Percentiles rank a stretch among this genome's conserved stretches.
Conservation (phyloP, 2,329 filamentous ascomycete species). For the Cladobotryum protrusum region DNA sequence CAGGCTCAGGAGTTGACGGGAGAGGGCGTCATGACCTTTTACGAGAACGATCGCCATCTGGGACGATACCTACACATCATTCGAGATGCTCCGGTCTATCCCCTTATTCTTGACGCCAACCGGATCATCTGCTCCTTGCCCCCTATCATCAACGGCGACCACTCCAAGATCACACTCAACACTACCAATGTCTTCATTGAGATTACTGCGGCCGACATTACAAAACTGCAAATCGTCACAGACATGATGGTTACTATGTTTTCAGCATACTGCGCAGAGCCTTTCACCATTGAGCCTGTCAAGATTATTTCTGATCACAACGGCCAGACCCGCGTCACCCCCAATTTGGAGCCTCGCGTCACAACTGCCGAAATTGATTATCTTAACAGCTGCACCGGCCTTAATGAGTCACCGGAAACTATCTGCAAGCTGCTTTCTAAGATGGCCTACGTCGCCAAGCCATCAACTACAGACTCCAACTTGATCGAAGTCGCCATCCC, state of each 20-base stretch:
- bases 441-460: conserved; percentile 81
- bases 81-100: conserved; percentile 86
- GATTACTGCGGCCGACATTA: conserved; percentile 90
- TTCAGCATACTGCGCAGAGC: conserved; percentile 79
- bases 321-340: conserved; percentile 70
- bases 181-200: conserved; percentile 96
- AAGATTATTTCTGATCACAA: conserved; percentile 92
- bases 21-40: conserved; percentile 87
- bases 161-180: conserved; percentile 89
- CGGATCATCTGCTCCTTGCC: conserved; percentile 84
- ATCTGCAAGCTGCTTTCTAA: conserved; percentile 77
- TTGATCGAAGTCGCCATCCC: conserved; percentile 78
- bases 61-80: conserved; percentile 92
- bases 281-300: conserved; percentile 89
- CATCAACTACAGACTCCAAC: conserved; percentile 62
- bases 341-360: conserved; percentile 68
- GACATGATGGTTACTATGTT: conserved; percentile 98
- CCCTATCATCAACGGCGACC: conserved; percentile 95
- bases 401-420: conserved; percentile 65
- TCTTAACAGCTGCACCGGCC: conserved; percentile 86
- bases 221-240: conserved; percentile 92
- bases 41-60: conserved; percentile 89
- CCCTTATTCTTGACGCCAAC: conserved; percentile 89
- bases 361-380: conserved; percentile 85
- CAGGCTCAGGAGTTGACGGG: conserved; percentile 84